Evolutionary conservation across 1,284 basidiomycete genomes (phyloP).

Genomic region (Irpex sp.): DNA sequence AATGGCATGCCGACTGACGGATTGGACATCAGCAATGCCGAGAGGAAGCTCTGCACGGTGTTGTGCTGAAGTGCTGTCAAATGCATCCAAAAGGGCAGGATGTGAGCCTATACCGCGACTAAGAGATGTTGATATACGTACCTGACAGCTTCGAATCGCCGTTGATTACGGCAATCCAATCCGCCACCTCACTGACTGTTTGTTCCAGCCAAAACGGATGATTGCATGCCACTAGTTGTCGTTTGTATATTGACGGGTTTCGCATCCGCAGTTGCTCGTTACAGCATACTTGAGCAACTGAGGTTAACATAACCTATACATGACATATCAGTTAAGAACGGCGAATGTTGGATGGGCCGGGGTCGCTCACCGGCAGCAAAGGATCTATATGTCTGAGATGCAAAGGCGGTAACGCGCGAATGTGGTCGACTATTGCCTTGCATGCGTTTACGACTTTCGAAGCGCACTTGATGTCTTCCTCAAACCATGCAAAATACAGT

Average conservation of each 20-base stretch:
- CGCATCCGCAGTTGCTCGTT: not conserved
- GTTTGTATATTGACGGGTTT: not conserved
- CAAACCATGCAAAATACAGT: constrained; percentile 28
- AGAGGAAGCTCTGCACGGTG: not conserved
- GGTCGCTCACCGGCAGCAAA: constrained; percentile 7
- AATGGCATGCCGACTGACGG: not conserved
- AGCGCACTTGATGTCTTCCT: constrained; percentile 8
- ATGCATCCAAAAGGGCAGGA: not conserved
- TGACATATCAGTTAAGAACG: not conserved
- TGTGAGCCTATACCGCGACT: not conserved
- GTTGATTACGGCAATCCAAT: not conserved
- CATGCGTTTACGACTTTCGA: constrained; percentile 11
- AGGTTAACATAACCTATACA: constrained; percentile 12
- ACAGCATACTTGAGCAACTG: not conserved
- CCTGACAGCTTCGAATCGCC: not conserved
- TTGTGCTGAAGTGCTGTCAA: not conserved
- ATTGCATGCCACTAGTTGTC: not conserved
- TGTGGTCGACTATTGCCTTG: constrained; percentile 12
- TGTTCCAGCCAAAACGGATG: not conserved
- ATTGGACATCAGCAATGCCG: not conserved
- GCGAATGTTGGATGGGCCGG: not conserved
- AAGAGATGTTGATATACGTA: not conserved
- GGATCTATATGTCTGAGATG: constrained; percentile 9
- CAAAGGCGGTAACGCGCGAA: constrained; percentile 1
- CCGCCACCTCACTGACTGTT: not conserved